A percentile compares a stretch with the other conserved stretches of the same genome.
Conservation (phyloP, 2,329 filamentous ascomycete genomes). For the Knoxdaviesia capensis region DNA sequence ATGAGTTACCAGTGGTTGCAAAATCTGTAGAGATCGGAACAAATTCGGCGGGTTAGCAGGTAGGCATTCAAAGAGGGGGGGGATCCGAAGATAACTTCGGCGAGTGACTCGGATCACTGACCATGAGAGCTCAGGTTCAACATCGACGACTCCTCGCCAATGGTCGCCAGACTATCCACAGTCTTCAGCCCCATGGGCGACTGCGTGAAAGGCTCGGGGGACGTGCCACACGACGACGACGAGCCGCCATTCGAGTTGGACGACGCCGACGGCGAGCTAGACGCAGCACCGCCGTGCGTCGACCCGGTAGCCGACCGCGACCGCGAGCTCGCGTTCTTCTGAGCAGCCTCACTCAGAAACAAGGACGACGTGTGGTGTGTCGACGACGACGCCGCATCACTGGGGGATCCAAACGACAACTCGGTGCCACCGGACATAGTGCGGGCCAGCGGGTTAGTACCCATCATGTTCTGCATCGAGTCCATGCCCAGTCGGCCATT, state of each 20-base stretch:
- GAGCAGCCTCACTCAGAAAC: too few relatives aligned
- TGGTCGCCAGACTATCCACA: slow-evolving; percentile 40
- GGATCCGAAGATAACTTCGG: too few relatives aligned
- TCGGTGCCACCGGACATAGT: too few relatives aligned
- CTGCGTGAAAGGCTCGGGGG: slow-evolving; percentile 54
- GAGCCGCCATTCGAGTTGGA: slow-evolving; percentile 38
- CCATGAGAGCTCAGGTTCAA: too few relatives aligned
- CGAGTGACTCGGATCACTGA: too few relatives aligned
- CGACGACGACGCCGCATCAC: background rate
- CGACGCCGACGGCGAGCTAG: slow-evolving; percentile 44
- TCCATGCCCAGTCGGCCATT: too few relatives aligned
- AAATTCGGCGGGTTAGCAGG: background rate
- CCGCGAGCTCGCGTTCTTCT: too few relatives aligned
- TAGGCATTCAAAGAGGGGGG: too few relatives aligned
- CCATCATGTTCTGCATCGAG: too few relatives aligned
- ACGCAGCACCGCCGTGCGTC: slow-evolving; percentile 21
- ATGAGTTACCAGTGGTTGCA: slow-evolving; percentile 24
- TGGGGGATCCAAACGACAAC: too few relatives aligned
- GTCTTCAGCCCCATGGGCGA: slow-evolving; percentile 49
- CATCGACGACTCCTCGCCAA: slow-evolving; percentile 35
- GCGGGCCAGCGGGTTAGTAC: too few relatives aligned
- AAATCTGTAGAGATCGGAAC: slow-evolving; percentile 11
- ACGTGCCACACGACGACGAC: slow-evolving; percentile 53
- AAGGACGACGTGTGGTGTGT: background rate
- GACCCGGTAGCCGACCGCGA: background rate